phyloP scores from a whole-genome alignment of 2,329 filamentous ascomycete species.

The Didymella arachidicola region DNA sequence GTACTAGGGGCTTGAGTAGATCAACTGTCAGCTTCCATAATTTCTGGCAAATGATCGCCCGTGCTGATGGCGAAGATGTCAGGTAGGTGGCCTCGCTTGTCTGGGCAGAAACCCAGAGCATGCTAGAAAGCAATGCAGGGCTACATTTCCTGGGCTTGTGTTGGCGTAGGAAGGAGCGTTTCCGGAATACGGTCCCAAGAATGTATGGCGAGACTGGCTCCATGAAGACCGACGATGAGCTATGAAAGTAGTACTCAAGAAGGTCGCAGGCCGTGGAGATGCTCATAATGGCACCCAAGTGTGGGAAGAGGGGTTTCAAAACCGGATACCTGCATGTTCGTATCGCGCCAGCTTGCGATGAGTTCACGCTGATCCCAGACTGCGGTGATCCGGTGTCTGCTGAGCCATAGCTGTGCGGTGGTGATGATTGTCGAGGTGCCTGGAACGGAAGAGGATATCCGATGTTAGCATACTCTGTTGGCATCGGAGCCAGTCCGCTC shows the following conservation, averaged over 20 bases:
- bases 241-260: conserved; percentile 89
- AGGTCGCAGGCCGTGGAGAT: conserved; percentile 84
- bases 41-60: conserved; percentile 85
- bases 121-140: conserved; percentile 85
- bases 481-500: conserved; percentile 48
- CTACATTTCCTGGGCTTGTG: conserved; percentile 82
- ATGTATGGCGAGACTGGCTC: conserved; percentile 91
- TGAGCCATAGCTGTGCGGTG: conserved; percentile 46
- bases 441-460: conserved; percentile 46
- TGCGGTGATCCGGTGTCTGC: conserved; percentile 48
- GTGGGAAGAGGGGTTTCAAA: conserved; percentile 80
- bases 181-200: conserved; percentile 86
- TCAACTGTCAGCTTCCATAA: conserved; percentile 84
- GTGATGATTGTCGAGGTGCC: conserved; percentile 43
- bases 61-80: conserved; percentile 80
- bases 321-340: conserved; percentile 74
- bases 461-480: conserved; percentile 43
- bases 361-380: conserved; percentile 45
- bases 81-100: conserved; percentile 88
- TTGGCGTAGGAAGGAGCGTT: conserved; percentile 83
- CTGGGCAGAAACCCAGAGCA: conserved; percentile 94
- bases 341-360: conserved; percentile 41
- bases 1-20: conserved; percentile 86
- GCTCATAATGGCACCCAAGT: conserved; percentile 80
- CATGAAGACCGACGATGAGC: conserved; percentile 84